These are phyloP conservation scores for Hypoxylon cercidicola DNA, from an alignment of 495 filamentous ascomycete species.

Conservation along the genomic window DNA sequence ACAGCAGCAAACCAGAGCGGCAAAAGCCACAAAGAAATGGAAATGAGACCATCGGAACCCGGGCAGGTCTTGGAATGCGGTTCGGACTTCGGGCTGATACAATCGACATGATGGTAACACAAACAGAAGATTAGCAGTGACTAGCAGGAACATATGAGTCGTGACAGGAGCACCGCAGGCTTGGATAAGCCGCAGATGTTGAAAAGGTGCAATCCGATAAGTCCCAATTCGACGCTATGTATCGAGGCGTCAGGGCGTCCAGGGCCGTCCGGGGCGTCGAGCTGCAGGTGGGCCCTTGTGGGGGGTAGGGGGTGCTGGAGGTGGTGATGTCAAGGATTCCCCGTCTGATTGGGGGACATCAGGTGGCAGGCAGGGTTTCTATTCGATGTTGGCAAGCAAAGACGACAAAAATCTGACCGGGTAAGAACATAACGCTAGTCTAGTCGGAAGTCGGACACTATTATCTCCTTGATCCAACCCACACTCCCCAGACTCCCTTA, in stretches of 20 bases:
- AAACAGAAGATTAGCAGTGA: not conserved
- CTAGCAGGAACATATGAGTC: too few relatives aligned
- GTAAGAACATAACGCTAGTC: too few relatives aligned
- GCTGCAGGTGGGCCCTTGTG: constrained; percentile 29
- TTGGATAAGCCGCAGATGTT: not conserved
- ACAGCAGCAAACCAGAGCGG: not conserved
- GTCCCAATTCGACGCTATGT: constrained; percentile 14
- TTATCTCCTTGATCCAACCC: too few relatives aligned
- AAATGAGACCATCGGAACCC: constrained; percentile 30
- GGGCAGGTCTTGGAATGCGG: constrained; percentile 13
- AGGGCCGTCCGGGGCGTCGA: too few relatives aligned
- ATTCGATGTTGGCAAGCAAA: too few relatives aligned
- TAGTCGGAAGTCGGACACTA: too few relatives aligned
- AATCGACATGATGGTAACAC: constrained; percentile 16
- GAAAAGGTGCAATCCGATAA: constrained; percentile 13
- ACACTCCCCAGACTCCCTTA: too few relatives aligned
- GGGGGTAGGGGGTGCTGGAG: too few relatives aligned
- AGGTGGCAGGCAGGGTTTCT: constrained; percentile 3
- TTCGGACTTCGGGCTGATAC: constrained; percentile 34
- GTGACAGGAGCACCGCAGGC: not conserved
- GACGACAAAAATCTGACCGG: too few relatives aligned
- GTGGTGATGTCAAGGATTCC: constrained; percentile 36
- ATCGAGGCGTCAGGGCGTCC: constrained; percentile 33
- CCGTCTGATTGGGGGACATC: constrained; percentile 13
- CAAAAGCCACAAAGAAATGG: constrained; percentile 22